Conservation (phyloP, 768 basidiomycete species). For the Pleurotus platypus region DNA sequence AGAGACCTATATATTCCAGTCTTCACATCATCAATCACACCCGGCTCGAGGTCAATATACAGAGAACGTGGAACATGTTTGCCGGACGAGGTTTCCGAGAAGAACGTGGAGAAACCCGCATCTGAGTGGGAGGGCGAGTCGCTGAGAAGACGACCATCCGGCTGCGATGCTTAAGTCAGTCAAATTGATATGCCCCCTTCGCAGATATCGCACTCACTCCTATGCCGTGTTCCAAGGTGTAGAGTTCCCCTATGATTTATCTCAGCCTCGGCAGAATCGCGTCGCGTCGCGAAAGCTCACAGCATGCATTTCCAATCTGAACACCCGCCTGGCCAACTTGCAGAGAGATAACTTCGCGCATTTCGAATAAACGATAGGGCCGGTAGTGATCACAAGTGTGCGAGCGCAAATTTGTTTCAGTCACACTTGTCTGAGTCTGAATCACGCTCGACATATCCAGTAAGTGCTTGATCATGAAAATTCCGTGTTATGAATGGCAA, state of each 20-base stretch:
- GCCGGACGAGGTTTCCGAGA: conserved; percentile 90
- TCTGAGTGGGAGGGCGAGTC: conserved; percentile 68
- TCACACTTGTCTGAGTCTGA: neutral
- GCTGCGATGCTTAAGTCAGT: conserved; percentile 41
- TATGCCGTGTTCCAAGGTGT: conserved; percentile 96
- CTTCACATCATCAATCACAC: conserved; percentile 94
- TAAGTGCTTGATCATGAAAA: conserved; percentile 16
- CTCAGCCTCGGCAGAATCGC: conserved; percentile 20
- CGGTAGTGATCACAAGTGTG: conserved; percentile 16
- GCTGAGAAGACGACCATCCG: conserved; percentile 84
- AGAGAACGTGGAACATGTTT: conserved; percentile 97
- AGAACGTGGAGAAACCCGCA: conserved; percentile 95
- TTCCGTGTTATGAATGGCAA: conserved; percentile 23
- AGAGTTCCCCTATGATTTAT: conserved; percentile 78
- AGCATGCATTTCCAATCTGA: conserved; percentile 94
- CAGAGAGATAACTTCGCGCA: conserved; percentile 94
- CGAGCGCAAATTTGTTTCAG: neutral
- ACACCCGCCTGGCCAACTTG: conserved; percentile 98
- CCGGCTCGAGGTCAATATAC: conserved; percentile 94
- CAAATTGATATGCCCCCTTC: neutral
- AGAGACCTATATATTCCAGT: conserved; percentile 87
- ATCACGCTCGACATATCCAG: neutral
- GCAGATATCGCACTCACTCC: conserved; percentile 56
- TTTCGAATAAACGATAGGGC: conserved; percentile 21
- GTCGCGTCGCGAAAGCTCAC: conserved; percentile 43